Evolutionary conservation across 208 protist genomes (phyloP).

Genomic region (Acanthamoeba sp.): DNA sequence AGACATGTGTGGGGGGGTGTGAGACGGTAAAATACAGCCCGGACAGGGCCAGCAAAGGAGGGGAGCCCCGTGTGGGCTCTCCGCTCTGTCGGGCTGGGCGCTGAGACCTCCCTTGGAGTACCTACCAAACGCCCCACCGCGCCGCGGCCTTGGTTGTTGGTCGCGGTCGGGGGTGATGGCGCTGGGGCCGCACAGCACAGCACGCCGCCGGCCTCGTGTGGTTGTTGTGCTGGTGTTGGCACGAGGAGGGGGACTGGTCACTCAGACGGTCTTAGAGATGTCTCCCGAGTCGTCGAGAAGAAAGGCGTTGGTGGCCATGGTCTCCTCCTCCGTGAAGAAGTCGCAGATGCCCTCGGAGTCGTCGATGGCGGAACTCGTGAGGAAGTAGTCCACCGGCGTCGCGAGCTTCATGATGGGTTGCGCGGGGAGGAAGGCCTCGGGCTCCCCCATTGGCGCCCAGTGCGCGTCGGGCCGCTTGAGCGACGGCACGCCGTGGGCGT

Average conservation of each 20-base stretch:
- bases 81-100: no score
- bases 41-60: no score
- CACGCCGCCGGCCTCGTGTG: no score
- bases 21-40: no score
- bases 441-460: not conserved
- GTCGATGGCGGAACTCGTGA: constrained; percentile 31
- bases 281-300: not conserved
- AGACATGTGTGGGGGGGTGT: no score
- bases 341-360: constrained; percentile 48
- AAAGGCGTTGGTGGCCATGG: constrained; percentile 18
- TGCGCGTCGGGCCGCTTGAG: constrained; percentile 14
- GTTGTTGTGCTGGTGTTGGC: not conserved
- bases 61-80: no score
- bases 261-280: not conserved
- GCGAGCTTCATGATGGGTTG: constrained; percentile 49
- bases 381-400: constrained; percentile 62
- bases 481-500: not conserved
- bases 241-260: not conserved
- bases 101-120: no score
- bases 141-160: no score
- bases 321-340: constrained; percentile 67
- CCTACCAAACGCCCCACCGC: no score
- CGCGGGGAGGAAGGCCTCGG: not conserved
- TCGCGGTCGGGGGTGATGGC: no score
- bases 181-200: no score